phyloP scores from a whole-genome alignment of 306 rosid genomes.

The Hylodesmum podocarpum region DNA sequence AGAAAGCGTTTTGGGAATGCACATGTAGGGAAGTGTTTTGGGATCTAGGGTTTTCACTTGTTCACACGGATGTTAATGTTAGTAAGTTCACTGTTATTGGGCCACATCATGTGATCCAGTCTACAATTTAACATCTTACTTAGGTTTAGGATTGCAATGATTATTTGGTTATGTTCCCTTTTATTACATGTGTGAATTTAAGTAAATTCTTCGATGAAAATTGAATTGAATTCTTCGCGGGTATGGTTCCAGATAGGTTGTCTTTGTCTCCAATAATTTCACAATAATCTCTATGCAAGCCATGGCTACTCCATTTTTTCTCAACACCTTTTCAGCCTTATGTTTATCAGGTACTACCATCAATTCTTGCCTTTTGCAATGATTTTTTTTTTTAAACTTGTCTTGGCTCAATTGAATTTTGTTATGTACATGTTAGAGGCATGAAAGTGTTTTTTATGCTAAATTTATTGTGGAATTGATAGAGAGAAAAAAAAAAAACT shows the following conservation, averaged over 20 bases:
- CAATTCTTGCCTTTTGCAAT: not conserved
- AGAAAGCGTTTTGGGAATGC: no score
- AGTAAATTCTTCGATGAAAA: not conserved
- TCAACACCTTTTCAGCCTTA: slow-evolving; percentile 97
- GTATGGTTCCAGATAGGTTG: slow-evolving; percentile 15
- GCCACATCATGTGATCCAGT: not conserved
- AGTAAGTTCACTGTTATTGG: not conserved
- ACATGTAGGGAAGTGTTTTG: not conserved
- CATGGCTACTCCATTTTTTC: slow-evolving; percentile 99
- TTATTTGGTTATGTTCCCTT: not conserved
- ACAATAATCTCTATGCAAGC: slow-evolving; percentile 27
- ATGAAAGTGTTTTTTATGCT: no score
- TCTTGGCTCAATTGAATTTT: not conserved
- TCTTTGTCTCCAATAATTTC: slow-evolving; percentile 20
- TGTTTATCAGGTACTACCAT: slow-evolving; percentile 79
- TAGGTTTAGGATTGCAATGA: not conserved
- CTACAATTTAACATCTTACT: not conserved
- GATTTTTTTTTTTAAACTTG: not conserved
- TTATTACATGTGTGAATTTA: not conserved
- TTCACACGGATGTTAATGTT: not conserved
- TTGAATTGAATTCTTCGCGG: not conserved
- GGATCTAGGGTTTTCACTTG: slow-evolving; percentile 10
- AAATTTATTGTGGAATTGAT: no score
- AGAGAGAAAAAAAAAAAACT: no score
- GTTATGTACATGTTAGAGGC: no score